Evolutionary conservation across 352 stramenopile genomes (phyloP), one percentile per base, ranked within the genome.

Genomic region (Pythium folliculosum): DNA sequence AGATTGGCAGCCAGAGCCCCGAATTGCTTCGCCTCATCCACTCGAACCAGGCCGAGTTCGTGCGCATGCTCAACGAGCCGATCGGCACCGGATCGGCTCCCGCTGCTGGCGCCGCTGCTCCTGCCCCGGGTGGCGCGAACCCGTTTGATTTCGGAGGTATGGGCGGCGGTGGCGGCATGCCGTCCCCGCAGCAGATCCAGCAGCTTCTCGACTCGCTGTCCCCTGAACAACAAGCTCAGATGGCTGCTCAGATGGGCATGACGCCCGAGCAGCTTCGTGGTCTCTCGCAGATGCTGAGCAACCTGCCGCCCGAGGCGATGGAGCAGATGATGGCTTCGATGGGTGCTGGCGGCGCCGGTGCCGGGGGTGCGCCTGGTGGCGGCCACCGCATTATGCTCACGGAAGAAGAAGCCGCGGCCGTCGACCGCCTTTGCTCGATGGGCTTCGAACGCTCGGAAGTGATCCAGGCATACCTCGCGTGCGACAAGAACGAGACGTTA

Each of bases 401-500:
- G 22, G 84, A 95, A 60, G 86, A 95, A 47, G 85, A 95, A 71
- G 81, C 84, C 0, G 85, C 83, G 3, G 85, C 85, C 3, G 85
- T 95, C 37, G 80, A 92, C 59, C 78, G 81, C 21, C 75, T 97
- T 9, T 90, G 78, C 51, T 86, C 92, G 43, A 89, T 98, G 74
- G 90, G 91, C 21, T 97, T 97, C 68, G 82, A 95, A 53, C 90
- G 88, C 70, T 80, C 94, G 32, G 92, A 98, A 71, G 96, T 94
- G 21, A 91, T 98, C 62, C 96, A 99, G 81, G 97, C 97, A 53
- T 99, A 99, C 87, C 80, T 99, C 68, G 96, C 97, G 40, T 99
- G 98, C 73, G 98, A 99, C 88, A 99, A 99, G 88, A 99, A 99
- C 79, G 96, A 99, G 80, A 96, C 94, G 52, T 84, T 99, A 71